Base-by-base conservation (phyloP, 139 green algal genomes). In the Picochlorum sp. region DNA sequence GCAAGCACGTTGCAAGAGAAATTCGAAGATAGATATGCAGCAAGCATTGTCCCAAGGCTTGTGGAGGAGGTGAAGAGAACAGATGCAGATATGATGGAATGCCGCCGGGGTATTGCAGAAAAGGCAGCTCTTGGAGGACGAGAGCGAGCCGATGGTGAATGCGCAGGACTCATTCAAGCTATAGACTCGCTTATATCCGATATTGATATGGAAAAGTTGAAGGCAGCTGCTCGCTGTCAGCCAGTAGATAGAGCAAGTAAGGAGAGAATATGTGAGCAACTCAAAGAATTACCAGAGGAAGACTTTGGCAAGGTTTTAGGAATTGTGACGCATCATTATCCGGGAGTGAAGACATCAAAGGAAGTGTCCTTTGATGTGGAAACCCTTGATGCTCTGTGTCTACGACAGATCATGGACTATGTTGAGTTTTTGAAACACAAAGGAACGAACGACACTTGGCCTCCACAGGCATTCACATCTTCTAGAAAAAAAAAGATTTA, bases 11-110 rank as follows among this genome's bases (percentile, higher is more conserved):
- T 92, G 30, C 72, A 79, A 66, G 64, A 75, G 6, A 65, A 72
- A n/a, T 91, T 91, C 61, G 78, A 91, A 65, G 74, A 85, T 31
- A 68, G 60, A 57, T 90, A 80, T 54, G 31, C 63, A 13, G 45
- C 41, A 2, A 38, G 45, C 8, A 63, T 89, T 55, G 51, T 45
- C 9, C 62, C 69, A 1, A 77, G 76, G 34, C 34, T 81, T 34
- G 47, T 56, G 20, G 83, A 88, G 55, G 81, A 81, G 45, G 57
- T 74, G 49, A 30, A 45, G 28, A 20, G 68, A 16, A 34, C 60
- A 49, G n/a, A 57, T 9, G 54, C 44, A 13, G 68, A 57, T n/a
- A 50, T 57, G 15, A 64, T 71, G 54, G 74, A 60, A 44, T 68
- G 37, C 23, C 59, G 55, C 31, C 59, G 49, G 59, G 24, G 51